Conservation (phyloP, 495 filamentous ascomycete species). For the Penicillium angulare region DNA sequence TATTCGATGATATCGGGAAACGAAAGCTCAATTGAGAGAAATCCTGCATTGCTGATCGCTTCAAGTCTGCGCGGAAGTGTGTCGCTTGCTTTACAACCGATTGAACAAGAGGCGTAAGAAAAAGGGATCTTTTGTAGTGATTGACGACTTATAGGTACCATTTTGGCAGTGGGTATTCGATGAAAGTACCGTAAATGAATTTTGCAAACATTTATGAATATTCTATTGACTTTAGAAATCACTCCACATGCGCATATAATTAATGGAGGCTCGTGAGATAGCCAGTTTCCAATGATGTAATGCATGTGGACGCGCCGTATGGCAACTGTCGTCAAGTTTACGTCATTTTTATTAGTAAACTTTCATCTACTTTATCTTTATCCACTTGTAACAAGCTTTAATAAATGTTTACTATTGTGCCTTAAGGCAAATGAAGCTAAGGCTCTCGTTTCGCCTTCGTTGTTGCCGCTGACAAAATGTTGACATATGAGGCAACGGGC, state of each 20-base stretch:
- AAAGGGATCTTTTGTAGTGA: conserved; percentile 53
- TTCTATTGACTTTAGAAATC: neutral
- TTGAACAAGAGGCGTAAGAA: conserved; percentile 64
- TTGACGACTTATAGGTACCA: conserved; percentile 15
- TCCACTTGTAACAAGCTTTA: too few species aligned
- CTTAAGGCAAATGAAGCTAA: too few species aligned
- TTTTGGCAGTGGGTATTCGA: conserved; percentile 7
- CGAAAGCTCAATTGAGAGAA: conserved; percentile 69
- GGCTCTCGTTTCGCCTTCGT: neutral
- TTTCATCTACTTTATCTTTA: neutral
- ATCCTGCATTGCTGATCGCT: conserved; percentile 65
- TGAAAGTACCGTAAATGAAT: neutral
- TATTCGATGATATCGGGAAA: conserved; percentile 74
- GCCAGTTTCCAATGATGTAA: conserved; percentile 1
- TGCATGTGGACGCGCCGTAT: conserved; percentile 1
- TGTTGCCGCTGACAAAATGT: conserved; percentile 17
- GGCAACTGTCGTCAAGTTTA: neutral
- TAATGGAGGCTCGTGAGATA: too few species aligned
- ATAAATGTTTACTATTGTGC: too few species aligned
- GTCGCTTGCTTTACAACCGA: conserved; percentile 51
- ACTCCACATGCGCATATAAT: too few species aligned
- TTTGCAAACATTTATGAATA: neutral
- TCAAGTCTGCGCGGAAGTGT: conserved; percentile 63
- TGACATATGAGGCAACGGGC: conserved; percentile 12
- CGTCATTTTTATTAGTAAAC: neutral